phyloP scores from a whole-genome alignment of 2,329 filamentous ascomycete genomes.

The Penicillium sp. region DNA sequence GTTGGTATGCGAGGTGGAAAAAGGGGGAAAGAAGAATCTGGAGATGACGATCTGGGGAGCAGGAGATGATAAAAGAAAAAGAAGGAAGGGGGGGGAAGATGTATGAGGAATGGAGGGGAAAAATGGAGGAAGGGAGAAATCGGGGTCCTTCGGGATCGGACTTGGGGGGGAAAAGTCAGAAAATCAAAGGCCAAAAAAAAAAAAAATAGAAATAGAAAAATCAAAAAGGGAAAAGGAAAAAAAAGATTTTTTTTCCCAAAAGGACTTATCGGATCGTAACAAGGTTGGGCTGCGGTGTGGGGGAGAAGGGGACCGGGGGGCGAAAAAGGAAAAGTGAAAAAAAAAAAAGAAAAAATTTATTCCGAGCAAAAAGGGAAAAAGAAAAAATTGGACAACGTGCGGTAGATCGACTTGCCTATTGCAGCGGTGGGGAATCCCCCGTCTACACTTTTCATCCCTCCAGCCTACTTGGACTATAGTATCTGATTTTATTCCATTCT shows the following conservation, averaged over 20 bases:
- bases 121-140: slow-evolving; percentile 26
- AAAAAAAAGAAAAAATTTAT: slow-evolving; percentile 23
- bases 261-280: slow-evolving; percentile 8
- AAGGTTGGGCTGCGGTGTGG: slow-evolving; percentile 19
- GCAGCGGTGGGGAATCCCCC: neutral
- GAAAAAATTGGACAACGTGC: slow-evolving; percentile 10
- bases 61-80: slow-evolving; percentile 22
- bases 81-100: slow-evolving; percentile 9
- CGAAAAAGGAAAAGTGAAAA: slow-evolving; percentile 17
- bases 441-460: too few relatives aligned
- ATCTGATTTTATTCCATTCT: neutral
- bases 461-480: too few relatives aligned
- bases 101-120: slow-evolving; percentile 27
- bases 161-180: slow-evolving; percentile 13
- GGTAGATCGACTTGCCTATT: neutral
- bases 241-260: slow-evolving; percentile 8
- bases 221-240: slow-evolving; percentile 26
- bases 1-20: slow-evolving; percentile 5
- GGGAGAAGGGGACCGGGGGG: slow-evolving; percentile 8
- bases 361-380: slow-evolving; percentile 27
- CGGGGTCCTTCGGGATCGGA: slow-evolving; percentile 25
- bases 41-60: slow-evolving; percentile 30
- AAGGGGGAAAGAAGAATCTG: slow-evolving; percentile 20
- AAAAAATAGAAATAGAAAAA: slow-evolving; percentile 23
- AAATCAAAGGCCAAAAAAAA: slow-evolving; percentile 19